Evolutionary conservation across 768 basidiomycete species (phyloP).

Genomic region (Suillus lakei): DNA sequence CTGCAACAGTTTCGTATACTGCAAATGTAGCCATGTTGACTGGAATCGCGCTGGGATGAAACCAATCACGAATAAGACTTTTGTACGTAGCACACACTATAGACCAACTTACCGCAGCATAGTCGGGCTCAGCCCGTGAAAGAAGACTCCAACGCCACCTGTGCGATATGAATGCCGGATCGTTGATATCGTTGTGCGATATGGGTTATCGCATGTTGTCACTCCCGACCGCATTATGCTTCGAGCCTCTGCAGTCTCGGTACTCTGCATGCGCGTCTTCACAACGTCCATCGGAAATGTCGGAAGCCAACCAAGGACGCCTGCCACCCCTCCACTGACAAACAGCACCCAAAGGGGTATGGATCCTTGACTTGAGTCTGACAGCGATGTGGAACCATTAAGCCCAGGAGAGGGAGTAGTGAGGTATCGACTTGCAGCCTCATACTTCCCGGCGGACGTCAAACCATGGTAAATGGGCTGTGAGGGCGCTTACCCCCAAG

Average conservation of each 20-base stretch:
- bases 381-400: constrained; percentile 40
- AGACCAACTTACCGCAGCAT: constrained; percentile 61
- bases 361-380: constrained; percentile 47
- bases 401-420: constrained; percentile 26
- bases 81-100: background rate
- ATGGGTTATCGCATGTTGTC: constrained; percentile 47
- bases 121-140: constrained; percentile 78
- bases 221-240: background rate
- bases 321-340: constrained; percentile 77
- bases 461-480: constrained; percentile 8
- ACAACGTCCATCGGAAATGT: constrained; percentile 92
- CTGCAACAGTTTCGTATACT: constrained; percentile 68
- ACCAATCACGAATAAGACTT: constrained; percentile 9
- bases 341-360: constrained; percentile 63
- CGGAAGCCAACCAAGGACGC: constrained; percentile 73
- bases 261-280: constrained; percentile 86
- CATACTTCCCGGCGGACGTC: constrained; percentile 49
- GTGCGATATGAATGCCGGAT: constrained; percentile 60
- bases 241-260: constrained; percentile 11
- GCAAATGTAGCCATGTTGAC: constrained; percentile 87
- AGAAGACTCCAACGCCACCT: constrained; percentile 75
- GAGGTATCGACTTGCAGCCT: constrained; percentile 62
- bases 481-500: constrained; percentile 54
- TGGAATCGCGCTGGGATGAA: constrained; percentile 64
- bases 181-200: constrained; percentile 61